These are phyloP conservation scores for Plantago ovata DNA, from an alignment of 257 asterid species.

Conservation along the genomic window DNA sequence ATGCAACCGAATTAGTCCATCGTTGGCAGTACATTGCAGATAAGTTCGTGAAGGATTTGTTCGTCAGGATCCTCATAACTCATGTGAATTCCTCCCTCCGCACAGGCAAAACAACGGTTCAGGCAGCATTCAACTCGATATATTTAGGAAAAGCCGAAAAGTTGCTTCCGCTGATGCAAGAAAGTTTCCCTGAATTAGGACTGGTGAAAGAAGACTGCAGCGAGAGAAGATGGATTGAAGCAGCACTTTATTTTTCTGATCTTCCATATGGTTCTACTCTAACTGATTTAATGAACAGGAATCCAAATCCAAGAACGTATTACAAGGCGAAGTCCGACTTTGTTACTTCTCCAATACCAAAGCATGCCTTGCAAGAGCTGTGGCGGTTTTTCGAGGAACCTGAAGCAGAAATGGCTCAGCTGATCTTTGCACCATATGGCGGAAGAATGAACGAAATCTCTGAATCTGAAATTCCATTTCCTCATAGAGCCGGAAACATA, in stretches of 20 bases:
- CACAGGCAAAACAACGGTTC: conserved; percentile 18
- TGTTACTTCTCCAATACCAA: conserved; percentile 27
- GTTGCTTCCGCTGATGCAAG: conserved; percentile 28
- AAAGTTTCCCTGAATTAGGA: conserved; percentile 43
- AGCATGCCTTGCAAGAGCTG: conserved; percentile 25
- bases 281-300: conserved; percentile 22
- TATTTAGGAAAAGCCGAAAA: conserved; percentile 30
- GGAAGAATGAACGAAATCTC: conserved; percentile 36
- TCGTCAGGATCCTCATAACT: conserved; percentile 26
- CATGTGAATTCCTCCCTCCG: background rate
- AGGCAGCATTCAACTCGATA: conserved; percentile 37
- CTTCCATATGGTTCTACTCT: conserved; percentile 36
- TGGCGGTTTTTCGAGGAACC: conserved; percentile 29
- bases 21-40: conserved; percentile 33
- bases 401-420: conserved; percentile 23
- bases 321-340: conserved; percentile 46
- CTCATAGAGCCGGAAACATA: conserved; percentile 40
- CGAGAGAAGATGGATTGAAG: conserved; percentile 39
- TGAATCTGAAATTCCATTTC: conserved; percentile 30
- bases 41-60: conserved; percentile 23
- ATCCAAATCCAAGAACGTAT: conserved; percentile 27
- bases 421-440: conserved; percentile 38
- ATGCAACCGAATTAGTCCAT: conserved; percentile 30
- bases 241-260: conserved; percentile 34
- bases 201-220: conserved; percentile 34